These are phyloP conservation scores for Tausonia pullulans DNA, from an alignment of 1,284 basidiomycete genomes.

Conservation along the genomic window DNA sequence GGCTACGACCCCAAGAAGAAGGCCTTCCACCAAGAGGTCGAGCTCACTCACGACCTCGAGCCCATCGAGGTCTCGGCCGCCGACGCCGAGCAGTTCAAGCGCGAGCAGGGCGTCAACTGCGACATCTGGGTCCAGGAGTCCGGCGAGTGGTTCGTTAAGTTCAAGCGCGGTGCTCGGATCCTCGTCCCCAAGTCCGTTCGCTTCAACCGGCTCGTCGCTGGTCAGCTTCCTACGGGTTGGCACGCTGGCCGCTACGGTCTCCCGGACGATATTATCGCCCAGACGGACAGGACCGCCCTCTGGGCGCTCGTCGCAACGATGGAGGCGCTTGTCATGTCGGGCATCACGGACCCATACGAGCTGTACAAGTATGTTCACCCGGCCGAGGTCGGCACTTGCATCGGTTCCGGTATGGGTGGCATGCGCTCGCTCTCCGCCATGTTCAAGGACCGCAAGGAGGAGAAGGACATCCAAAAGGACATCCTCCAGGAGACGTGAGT, in stretches of 20 bases:
- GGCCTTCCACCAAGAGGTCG: slow-evolving; percentile 91
- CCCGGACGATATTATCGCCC: slow-evolving; percentile 91
- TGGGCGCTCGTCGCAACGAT: slow-evolving; percentile 94
- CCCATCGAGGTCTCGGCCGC: slow-evolving; percentile 82
- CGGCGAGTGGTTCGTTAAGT: slow-evolving; percentile 91
- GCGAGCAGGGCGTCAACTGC: slow-evolving; percentile 92
- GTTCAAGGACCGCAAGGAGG: slow-evolving; percentile 97
- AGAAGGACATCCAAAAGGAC: slow-evolving; percentile 95
- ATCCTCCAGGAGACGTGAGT: slow-evolving; percentile 92
- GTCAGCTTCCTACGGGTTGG: slow-evolving; percentile 96
- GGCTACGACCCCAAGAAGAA: slow-evolving; percentile 97
- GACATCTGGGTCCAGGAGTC: slow-evolving; percentile 85
- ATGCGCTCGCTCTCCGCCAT: slow-evolving; percentile 78
- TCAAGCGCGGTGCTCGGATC: slow-evolving; percentile 95
- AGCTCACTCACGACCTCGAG: slow-evolving; percentile 93
- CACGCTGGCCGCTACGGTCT: slow-evolving; percentile 91
- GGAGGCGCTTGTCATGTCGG: slow-evolving; percentile 92
- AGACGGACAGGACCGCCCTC: slow-evolving; percentile 77
- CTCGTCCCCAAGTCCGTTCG: slow-evolving; percentile 89
- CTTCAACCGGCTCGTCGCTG: slow-evolving; percentile 89
- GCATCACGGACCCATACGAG: slow-evolving; percentile 95
- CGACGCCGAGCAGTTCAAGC: slow-evolving; percentile 91
- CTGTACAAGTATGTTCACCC: slow-evolving; percentile 94
- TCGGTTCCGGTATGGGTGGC: slow-evolving; percentile 97
- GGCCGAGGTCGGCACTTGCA: slow-evolving; percentile 80